These are phyloP conservation scores for Plenodomus lindquistii DNA, from an alignment of 2,329 filamentous ascomycete genomes.

Conservation along the genomic window DNA sequence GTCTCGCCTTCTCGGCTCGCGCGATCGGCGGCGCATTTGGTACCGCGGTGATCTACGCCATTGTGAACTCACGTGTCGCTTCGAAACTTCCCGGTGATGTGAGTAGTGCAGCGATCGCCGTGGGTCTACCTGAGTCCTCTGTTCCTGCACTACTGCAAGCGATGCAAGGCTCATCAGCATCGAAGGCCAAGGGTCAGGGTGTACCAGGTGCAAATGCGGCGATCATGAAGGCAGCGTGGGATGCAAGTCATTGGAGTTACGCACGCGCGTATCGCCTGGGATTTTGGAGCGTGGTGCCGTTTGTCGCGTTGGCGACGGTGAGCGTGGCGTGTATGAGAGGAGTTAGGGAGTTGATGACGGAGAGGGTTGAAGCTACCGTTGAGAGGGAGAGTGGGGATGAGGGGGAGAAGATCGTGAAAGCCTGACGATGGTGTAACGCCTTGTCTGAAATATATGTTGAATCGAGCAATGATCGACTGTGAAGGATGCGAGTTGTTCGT, in stretches of 20 bases:
- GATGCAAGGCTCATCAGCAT: conserved; percentile 20
- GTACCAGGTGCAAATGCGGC: conserved; percentile 19
- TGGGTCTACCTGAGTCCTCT: conserved; percentile 26
- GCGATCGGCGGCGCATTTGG: conserved; percentile 40
- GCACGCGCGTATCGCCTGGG: conserved; percentile 34
- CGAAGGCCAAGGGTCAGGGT: conserved; percentile 10
- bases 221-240: conserved; percentile 25
- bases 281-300: conserved; percentile 38
- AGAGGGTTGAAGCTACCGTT: conserved; percentile 38
- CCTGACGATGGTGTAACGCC: too few relatives aligned
- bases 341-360: conserved; percentile 34
- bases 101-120: conserved; percentile 22
- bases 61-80: conserved; percentile 29
- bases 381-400: conserved; percentile 24
- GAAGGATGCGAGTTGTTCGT: too few relatives aligned
- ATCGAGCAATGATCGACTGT: too few relatives aligned
- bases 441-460: too few relatives aligned
- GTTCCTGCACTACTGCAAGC: conserved; percentile 21
- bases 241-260: conserved; percentile 36
- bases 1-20: conserved; percentile 38
- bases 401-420: not conserved
- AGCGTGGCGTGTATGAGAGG: conserved; percentile 32
- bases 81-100: conserved; percentile 27
- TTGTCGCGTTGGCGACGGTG: conserved; percentile 31
- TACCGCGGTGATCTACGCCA: conserved; percentile 35